Evolutionary conservation across 495 filamentous ascomycete species (phyloP).

Genomic region (Penicillium steckii): DNA sequence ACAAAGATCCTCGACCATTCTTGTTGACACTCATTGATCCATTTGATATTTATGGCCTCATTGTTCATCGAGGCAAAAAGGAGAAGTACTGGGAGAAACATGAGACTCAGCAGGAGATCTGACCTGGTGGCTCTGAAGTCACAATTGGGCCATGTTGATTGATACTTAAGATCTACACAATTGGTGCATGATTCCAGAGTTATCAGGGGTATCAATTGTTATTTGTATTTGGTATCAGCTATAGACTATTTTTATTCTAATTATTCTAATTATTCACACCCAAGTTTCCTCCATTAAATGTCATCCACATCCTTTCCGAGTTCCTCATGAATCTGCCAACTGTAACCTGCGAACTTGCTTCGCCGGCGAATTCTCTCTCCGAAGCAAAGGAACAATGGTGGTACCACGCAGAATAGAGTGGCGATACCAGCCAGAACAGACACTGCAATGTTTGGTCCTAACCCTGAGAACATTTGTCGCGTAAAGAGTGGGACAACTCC

Average conservation of each 20-base stretch:
- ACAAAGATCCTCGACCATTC: constrained; percentile 53
- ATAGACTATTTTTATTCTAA: background rate
- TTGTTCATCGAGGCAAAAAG: constrained; percentile 48
- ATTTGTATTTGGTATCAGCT: background rate
- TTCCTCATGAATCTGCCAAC: constrained; percentile 35
- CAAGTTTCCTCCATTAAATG: constrained; percentile 2
- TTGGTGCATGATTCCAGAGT: background rate
- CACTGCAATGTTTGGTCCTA: constrained; percentile 46
- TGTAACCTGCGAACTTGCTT: constrained; percentile 50
- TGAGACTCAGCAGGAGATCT: background rate
- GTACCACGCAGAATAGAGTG: constrained; percentile 43
- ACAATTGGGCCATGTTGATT: too few relatives aligned
- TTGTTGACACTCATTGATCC: constrained; percentile 62
- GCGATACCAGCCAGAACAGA: constrained; percentile 45
- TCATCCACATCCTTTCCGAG: constrained; percentile 29
- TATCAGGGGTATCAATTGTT: background rate
- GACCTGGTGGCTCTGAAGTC: too few relatives aligned
- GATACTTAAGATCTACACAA: background rate
- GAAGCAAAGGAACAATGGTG: constrained; percentile 43
- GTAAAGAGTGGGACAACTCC: constrained; percentile 49
- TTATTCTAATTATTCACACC: background rate
- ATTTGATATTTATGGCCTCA: constrained; percentile 62
- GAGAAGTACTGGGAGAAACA: constrained; percentile 55
- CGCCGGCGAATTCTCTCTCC: constrained; percentile 39
- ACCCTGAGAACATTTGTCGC: constrained; percentile 37